Evolutionary conservation across 2,329 filamentous ascomycete genomes (phyloP), one percentile per base, ranked within the genome.

Genomic region (Dothidotthia symphoricarpi): DNA sequence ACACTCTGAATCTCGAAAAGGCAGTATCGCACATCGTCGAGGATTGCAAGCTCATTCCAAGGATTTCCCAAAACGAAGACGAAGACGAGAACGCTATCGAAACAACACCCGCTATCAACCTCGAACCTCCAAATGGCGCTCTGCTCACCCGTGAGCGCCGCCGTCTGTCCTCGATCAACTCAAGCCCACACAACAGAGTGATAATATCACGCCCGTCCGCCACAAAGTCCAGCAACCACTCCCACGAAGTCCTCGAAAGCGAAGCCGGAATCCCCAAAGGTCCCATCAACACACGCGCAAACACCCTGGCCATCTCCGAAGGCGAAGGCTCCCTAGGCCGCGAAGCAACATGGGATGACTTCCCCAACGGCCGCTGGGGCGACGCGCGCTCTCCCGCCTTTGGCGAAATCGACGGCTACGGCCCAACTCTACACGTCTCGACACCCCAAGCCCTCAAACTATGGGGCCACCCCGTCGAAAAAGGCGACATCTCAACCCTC

Each of bases 261-360:
- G 87, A 93, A 59, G 88, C 87, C 4, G 86, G 84, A 13, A 71
- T 90, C n/a, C 87, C 82, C 1, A 78, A 79, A 3, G 82, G 82
- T 52, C 80, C 54, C 38, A 71, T 91, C 57, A 90, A 91, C 63
- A 82, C 81, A 14, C 80, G 90, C 35, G 84, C 85, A 39, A 91
- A 90, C 64, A 93, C 88, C 1, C 77, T 97, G 8, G 88, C 90
- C 17, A 96, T 96, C 41, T 95, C 90, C 0, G 91, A 97, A 70
- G 91, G 93, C 5, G 86, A 95, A 59, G 93, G 91, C 16, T 78
- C 86, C 3, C 75, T 96, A 6, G 93, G 91, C 9, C 80, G 93
- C 33, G 91, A 97, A 73, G 93, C 93, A 24, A 98, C 93, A 1
- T 98, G 93, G 93, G 93, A 98, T 59, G 93, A 98, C 57, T 98